These are phyloP conservation scores for Metschnikowia henanensis DNA, from an alignment of 805 yeast species.

Conservation along the genomic window DNA sequence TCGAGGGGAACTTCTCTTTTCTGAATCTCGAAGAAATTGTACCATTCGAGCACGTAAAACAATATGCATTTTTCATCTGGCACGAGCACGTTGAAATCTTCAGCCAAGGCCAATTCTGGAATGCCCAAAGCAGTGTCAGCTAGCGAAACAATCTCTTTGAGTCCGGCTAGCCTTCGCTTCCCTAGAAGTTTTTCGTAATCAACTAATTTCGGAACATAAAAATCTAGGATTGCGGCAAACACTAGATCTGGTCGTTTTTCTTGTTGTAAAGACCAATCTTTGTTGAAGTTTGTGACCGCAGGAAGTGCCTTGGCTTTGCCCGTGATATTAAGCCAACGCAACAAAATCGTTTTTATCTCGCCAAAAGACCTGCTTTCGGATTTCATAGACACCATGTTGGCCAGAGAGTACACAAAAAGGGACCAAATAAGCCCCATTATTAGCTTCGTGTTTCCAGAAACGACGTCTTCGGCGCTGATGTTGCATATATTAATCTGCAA, in stretches of 20 bases:
- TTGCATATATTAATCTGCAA: constrained; percentile 41
- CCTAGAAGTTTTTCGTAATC: constrained; percentile 29
- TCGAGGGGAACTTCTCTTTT: neutral
- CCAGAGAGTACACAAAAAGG: constrained; percentile 42
- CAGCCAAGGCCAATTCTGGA: constrained; percentile 52
- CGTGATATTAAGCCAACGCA: constrained; percentile 53
- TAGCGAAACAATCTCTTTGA: constrained; percentile 33
- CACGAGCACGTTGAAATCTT: constrained; percentile 47
- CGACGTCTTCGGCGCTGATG: constrained; percentile 50
- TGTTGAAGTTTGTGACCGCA: constrained; percentile 47
- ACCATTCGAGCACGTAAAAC: constrained; percentile 61
- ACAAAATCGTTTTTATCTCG: constrained; percentile 32
- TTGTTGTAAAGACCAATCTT: constrained; percentile 50
- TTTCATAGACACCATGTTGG: constrained; percentile 21
- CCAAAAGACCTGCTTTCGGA: constrained; percentile 26
- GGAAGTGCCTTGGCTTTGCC: constrained; percentile 21
- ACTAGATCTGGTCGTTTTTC: constrained; percentile 50
- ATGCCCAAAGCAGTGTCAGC: constrained; percentile 50
- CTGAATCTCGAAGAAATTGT: constrained; percentile 36
- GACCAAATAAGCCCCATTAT: constrained; percentile 52
- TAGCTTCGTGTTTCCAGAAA: constrained; percentile 48
- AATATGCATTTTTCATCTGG: constrained; percentile 65
- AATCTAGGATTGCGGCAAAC: constrained; percentile 36
- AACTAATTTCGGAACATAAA: constrained; percentile 20
- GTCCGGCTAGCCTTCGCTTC: constrained; percentile 15